phyloP scores from a whole-genome alignment of 805 yeast species.

The Candida boleticola region DNA sequence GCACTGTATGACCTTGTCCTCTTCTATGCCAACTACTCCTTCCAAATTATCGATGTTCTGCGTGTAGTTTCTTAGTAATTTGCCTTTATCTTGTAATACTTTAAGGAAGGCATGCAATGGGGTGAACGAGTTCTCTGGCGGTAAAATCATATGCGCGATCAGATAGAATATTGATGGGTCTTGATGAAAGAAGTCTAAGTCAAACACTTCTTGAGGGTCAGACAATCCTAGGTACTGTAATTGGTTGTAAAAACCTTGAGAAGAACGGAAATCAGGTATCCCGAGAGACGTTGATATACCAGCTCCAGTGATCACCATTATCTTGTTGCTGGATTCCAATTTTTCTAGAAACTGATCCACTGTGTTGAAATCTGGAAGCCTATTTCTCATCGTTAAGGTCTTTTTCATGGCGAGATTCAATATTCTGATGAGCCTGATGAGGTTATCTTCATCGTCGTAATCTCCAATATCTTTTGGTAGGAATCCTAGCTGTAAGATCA shows the following conservation, averaged over 20 bases:
- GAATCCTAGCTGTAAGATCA: conserved; percentile 67
- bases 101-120: conserved; percentile 40
- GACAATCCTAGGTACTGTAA: conserved; percentile 44
- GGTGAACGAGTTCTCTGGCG: conserved; percentile 34
- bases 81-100: conserved; percentile 34
- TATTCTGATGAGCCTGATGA: conserved; percentile 47
- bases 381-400: conserved; percentile 54
- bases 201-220: conserved; percentile 47
- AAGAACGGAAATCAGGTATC: conserved; percentile 44
- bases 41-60: conserved; percentile 46
- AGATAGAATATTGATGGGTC: conserved; percentile 42
- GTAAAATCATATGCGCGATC: conserved; percentile 44
- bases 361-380: conserved; percentile 53
- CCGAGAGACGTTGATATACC: conserved; percentile 46
- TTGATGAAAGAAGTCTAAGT: conserved; percentile 31
- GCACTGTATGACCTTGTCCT: conserved; percentile 67
- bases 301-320: conserved; percentile 44
- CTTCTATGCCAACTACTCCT: conserved; percentile 47
- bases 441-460: conserved; percentile 38
- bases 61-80: conserved; percentile 41
- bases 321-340: conserved; percentile 48
- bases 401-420: conserved; percentile 65
- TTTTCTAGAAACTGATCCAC: conserved; percentile 57
- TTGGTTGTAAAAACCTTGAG: conserved; percentile 63
- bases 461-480: conserved; percentile 29